Base-by-base conservation (phyloP, 2,329 filamentous ascomycete species). In the Trichophyton simii region DNA sequence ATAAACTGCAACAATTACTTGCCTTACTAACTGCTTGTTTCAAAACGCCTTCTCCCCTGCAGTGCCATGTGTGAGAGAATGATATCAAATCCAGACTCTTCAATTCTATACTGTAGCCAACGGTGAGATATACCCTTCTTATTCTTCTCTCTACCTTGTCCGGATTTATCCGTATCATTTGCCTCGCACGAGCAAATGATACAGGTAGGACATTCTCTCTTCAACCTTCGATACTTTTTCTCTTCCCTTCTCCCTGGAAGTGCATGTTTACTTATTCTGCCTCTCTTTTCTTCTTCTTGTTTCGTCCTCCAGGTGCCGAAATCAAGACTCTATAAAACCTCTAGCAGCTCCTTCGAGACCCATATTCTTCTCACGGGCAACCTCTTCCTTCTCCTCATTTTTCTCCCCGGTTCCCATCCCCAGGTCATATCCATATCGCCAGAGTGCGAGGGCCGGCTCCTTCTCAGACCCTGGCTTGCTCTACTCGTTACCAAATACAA, bases 41-140 rank as follows among this genome's bases (percentile, higher is more conserved):
- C 15, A 44, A 57, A 46, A 22, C 31, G n/a, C 25, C 15, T 13
- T 58, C 41, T 28, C n/a, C 25, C 41, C 65, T 57, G 36, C 68
- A 86, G 83, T 72, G 80, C 83, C 65, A 84, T 80, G 68, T 86
- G 83, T 72, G 83, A 86, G 71, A 84, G 80, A 71, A 83, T 86
- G 73, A 86, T 86, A 67, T 79, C 82, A 60, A 78, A 80, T 36
- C 83, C 83, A 15, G 80, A 80, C 70, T 82, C 82, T 68, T 78
- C 78, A 15, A 77, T 84, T 46, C 75, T 86, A 52, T 86, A 86
- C 70, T 86, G 83, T 74, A 85, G 82, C 59, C 82, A 85, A 76
- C 80, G 79, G 83, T 85, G 11, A 58, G 55, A 42, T 57, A 58
- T 20, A 20, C 38, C n/a, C 15, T 18, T 44, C 55, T n/a, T 25